Base-by-base conservation (phyloP, 164 flowering plant species). In the Sextonia rubra region DNA sequence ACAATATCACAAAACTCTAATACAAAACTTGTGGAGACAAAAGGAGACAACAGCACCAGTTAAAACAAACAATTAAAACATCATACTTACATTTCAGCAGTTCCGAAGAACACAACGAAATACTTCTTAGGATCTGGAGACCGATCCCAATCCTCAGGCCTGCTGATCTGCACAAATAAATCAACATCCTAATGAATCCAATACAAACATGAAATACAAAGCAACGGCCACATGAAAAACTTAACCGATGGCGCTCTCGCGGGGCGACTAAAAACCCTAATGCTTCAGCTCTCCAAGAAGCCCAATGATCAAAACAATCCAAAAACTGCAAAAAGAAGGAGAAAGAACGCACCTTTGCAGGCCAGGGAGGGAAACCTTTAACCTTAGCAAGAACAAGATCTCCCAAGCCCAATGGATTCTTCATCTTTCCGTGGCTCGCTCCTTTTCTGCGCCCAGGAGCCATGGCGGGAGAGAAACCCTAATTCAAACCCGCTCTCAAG, bases 321-420 rank as follows among this genome's bases (percentile, higher is more conserved):
- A 37, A 66, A 61, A 30, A 52, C 0, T 5, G 47, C 24, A 69
- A 70, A 49, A 49, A 47, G 25, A 49, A 52, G n/a, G 14, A 20
- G n/a, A 8, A 49, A 49, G 64, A 67, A 17, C 72, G 62, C n/a
- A 92, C 99, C 97, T 90, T 92, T 11, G 99, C 98, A 60, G 99
- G 98, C 98, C 99, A 93, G 30, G 88, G 77, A 26, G 97, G 99
- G 69, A 85, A 89, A 22, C 99, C 99, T 83, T 95, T 93, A 76
- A 93, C 99, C 79, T 95, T 95, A 71, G 98, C 99, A 7, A 95
- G 96, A 20, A 95, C 99, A n/a, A 95, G 96, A 93, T 95, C 99
- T 48, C 99, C 99, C 68, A 95, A 69, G 65, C 88, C 81, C 83
- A 91, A 82, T 78, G 86, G 81, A 58, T 76, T 73, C 79, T 82